Percentiles rank a stretch among this genome's conserved stretches.
phyloP scores from a whole-genome alignment of 163 green algal genomes.

The Scenedesmus sp. region DNA sequence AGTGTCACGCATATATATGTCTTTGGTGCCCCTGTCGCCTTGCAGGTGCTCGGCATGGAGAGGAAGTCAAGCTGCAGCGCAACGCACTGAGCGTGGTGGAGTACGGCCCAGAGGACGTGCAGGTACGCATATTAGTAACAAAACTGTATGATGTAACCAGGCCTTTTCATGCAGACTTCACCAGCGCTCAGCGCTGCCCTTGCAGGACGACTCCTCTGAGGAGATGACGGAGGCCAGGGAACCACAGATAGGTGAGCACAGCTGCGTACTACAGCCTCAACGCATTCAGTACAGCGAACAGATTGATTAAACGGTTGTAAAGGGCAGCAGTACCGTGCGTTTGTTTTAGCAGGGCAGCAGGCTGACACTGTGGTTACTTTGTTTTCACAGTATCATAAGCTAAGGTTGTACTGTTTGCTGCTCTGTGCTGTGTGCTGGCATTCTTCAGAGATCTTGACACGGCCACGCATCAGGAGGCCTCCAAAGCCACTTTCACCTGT shows the following conservation, averaged over 20 bases:
- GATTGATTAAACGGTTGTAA: no score
- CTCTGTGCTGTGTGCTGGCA: background rate
- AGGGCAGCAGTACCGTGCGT: background rate
- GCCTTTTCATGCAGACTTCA: background rate
- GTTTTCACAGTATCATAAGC: no score
- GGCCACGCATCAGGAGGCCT: slow-evolving; percentile 35
- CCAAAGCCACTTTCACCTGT: slow-evolving; percentile 45
- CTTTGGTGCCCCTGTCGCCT: background rate
- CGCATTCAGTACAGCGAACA: background rate
- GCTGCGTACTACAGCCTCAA: background rate
- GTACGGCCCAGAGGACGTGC: slow-evolving; percentile 37
- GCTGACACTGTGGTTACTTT: background rate
- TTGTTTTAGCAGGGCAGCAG: background rate
- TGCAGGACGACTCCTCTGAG: slow-evolving; percentile 44
- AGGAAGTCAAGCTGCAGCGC: slow-evolving; percentile 75
- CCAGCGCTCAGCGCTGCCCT: background rate
- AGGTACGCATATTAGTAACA: background rate
- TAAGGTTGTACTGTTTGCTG: no score
- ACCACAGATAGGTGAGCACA: slow-evolving; percentile 40
- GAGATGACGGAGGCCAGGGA: slow-evolving; percentile 51
- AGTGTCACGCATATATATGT: no score
- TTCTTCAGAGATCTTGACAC: slow-evolving; percentile 46
- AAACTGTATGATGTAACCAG: background rate
- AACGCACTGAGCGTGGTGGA: slow-evolving; percentile 73
- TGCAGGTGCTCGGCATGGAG: slow-evolving; percentile 72